phyloP scores from a whole-genome alignment of 2,329 filamentous ascomycete genomes.

The Beauveria australis region DNA sequence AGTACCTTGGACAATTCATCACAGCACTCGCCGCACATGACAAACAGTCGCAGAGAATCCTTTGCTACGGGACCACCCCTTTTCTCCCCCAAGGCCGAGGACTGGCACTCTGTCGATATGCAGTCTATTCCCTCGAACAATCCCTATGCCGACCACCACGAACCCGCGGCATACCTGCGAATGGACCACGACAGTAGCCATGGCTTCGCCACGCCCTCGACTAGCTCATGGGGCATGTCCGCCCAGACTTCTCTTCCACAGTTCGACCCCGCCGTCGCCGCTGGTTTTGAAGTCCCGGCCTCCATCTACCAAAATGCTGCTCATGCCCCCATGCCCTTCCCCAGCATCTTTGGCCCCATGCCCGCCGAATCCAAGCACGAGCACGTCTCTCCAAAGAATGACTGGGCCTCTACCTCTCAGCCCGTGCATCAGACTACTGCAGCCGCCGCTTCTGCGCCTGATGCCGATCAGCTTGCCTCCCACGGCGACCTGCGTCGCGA shows the following conservation, averaged over 20 bases:
- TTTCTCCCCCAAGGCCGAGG: conserved; percentile 57
- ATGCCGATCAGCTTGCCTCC: conserved; percentile 61
- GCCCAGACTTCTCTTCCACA: conserved; percentile 66
- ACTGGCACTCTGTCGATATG: conserved; percentile 59
- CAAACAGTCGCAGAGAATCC: conserved; percentile 54
- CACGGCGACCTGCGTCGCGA: conserved; percentile 74
- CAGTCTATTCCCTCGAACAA: conserved; percentile 56
- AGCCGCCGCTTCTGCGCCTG: conserved; percentile 16
- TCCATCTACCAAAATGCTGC: conserved; percentile 47
- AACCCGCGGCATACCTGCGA: conserved; percentile 61
- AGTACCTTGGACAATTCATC: conserved; percentile 46
- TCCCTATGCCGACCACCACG: conserved; percentile 49
- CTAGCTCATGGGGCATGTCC: conserved; percentile 48
- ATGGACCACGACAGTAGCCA: conserved; percentile 43
- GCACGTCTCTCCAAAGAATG: conserved; percentile 39
- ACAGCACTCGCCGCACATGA: conserved; percentile 56
- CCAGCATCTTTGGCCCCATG: conserved; percentile 45
- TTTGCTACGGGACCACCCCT: conserved; percentile 48
- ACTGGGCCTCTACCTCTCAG: conserved; percentile 44
- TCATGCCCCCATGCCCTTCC: conserved; percentile 47
- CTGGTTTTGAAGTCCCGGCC: conserved; percentile 46
- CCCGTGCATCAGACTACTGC: conserved; percentile 50
- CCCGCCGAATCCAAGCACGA: conserved; percentile 42
- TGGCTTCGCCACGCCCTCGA: conserved; percentile 28
- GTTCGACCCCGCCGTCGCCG: conserved; percentile 52